These are phyloP conservation scores for Wilcoxina mikolae DNA, from an alignment of 495 filamentous ascomycete species.

Conservation along the genomic window DNA sequence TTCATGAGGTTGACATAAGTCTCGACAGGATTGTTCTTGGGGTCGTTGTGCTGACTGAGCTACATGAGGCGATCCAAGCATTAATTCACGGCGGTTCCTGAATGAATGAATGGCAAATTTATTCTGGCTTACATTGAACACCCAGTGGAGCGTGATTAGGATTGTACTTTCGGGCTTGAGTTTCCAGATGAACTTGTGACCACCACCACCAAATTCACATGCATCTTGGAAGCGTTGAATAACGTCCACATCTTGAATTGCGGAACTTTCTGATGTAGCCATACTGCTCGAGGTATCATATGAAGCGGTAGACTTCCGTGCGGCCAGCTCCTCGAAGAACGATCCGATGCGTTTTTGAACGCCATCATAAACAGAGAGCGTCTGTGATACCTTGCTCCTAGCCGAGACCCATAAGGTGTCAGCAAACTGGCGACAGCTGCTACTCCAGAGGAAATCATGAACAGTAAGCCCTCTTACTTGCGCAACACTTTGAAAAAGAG, in stretches of 20 bases:
- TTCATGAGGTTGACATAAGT: constrained; percentile 24
- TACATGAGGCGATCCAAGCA: neutral
- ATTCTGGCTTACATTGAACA: constrained; percentile 4
- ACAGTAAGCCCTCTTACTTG: constrained; percentile 9
- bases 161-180: constrained; percentile 18
- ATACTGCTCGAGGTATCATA: neutral
- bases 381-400: constrained; percentile 13
- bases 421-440: neutral
- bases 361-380: constrained; percentile 1
- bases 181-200: constrained; percentile 11
- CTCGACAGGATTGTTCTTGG: constrained; percentile 3
- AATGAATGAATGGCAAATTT: neutral
- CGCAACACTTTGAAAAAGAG: constrained; percentile 14
- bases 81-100: neutral
- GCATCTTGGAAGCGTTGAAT: constrained; percentile 17
- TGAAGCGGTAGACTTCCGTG: neutral
- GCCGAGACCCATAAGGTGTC: neutral
- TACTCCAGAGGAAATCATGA: neutral
- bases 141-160: constrained; percentile 17
- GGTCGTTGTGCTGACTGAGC: neutral
- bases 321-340: constrained; percentile 9
- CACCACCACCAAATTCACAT: constrained; percentile 11
- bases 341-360: constrained; percentile 4
- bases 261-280: neutral
- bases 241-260: constrained; percentile 8